phyloP scores from a whole-genome alignment of 2,329 filamentous ascomycete genomes.

The Dactylellina haptotyla region DNA sequence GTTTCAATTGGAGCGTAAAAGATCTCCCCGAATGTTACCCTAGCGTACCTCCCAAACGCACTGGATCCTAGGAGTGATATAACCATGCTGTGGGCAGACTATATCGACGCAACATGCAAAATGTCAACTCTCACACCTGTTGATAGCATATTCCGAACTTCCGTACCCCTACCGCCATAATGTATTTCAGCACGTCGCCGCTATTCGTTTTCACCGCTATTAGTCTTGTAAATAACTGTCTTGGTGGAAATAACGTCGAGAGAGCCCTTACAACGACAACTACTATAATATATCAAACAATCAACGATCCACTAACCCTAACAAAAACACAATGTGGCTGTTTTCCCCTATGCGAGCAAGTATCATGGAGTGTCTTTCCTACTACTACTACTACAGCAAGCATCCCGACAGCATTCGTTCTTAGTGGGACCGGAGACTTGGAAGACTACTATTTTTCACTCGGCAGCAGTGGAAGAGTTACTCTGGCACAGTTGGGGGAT shows the following conservation, averaged over 20 bases:
- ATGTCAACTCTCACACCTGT: too few relatives aligned
- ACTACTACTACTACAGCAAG: background rate
- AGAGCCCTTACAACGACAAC: background rate
- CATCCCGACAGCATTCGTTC: background rate
- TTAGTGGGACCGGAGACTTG: background rate
- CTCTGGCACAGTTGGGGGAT: background rate
- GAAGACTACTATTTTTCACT: conserved; percentile 6
- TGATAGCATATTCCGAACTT: too few relatives aligned
- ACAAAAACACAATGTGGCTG: background rate
- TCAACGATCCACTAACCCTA: background rate
- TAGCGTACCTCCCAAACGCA: too few relatives aligned
- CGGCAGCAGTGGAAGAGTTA: conserved; percentile 1
- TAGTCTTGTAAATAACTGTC: background rate
- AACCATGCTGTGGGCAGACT: too few relatives aligned
- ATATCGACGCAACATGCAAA: too few relatives aligned
- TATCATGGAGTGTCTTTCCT: background rate
- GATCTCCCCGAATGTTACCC: too few relatives aligned
- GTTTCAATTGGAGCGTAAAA: too few relatives aligned
- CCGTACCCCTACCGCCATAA: too few relatives aligned
- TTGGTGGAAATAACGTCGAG: background rate
- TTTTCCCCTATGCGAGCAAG: background rate
- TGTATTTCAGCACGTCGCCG: background rate
- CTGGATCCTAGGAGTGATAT: too few relatives aligned
- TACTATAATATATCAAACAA: background rate
- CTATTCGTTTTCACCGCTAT: background rate